These are phyloP conservation scores for Oryza meridionalis DNA, from an alignment of 176 grass and related monocot genomes.

Conservation along the genomic window DNA sequence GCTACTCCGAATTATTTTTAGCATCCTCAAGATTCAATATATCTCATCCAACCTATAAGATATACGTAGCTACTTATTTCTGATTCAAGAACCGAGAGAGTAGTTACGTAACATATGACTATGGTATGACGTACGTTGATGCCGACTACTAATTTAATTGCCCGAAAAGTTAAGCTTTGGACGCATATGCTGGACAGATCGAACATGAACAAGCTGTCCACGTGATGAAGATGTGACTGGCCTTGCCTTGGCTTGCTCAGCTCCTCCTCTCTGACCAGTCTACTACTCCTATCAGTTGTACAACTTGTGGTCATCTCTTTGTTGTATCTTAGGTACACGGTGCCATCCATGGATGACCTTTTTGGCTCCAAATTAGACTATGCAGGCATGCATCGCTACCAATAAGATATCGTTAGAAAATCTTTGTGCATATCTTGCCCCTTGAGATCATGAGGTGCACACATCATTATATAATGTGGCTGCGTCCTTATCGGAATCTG, in stretches of 20 bases:
- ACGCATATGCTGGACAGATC: too few relatives aligned
- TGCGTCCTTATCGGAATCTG: background rate
- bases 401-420: background rate
- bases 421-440: conserved; percentile 25
- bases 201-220: background rate
- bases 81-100: too few relatives aligned
- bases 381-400: background rate
- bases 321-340: conserved; percentile 25
- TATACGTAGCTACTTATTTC: too few relatives aligned
- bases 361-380: conserved; percentile 23
- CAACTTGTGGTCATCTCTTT: background rate
- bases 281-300: background rate
- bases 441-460: conserved; percentile 23
- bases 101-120: too few relatives aligned
- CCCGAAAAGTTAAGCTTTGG: too few relatives aligned
- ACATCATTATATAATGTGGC: background rate
- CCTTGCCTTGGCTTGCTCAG: background rate
- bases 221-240: background rate
- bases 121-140: too few relatives aligned
- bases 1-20: too few relatives aligned
- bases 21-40: too few relatives aligned
- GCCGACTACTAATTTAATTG: too few relatives aligned
- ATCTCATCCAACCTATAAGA: too few relatives aligned
- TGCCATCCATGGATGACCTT: conserved; percentile 28
- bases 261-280: conserved; percentile 4